phyloP scores from a whole-genome alignment of 805 yeast genomes.

The Kodamaea sagamina region DNA sequence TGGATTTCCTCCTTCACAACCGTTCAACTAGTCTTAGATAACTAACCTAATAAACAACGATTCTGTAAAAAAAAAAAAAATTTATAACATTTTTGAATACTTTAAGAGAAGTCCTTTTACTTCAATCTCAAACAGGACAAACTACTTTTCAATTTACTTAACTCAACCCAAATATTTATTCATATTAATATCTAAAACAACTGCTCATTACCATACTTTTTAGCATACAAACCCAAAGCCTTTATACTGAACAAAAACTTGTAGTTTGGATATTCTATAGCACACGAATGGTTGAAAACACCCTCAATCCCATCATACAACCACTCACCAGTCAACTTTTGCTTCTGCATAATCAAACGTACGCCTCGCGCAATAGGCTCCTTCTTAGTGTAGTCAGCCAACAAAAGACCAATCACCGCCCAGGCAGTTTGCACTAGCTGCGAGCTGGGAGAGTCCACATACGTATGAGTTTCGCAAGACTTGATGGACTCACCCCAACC shows the following conservation, averaged over 20 bases:
- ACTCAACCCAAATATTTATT: too few relatives aligned
- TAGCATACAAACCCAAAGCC: conserved; percentile 75
- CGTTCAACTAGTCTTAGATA: too few relatives aligned
- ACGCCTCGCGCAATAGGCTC: conserved; percentile 65
- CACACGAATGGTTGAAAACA: conserved; percentile 88
- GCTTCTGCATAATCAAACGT: conserved; percentile 62
- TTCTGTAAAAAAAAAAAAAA: too few relatives aligned
- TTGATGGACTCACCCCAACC: conserved; percentile 98
- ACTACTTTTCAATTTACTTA: too few relatives aligned
- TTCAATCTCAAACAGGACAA: too few relatives aligned
- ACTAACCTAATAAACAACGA: too few relatives aligned
- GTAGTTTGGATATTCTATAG: conserved; percentile 94
- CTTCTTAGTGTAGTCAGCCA: conserved; percentile 78
- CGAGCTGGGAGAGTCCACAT: conserved; percentile 65
- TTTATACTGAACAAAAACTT: conserved; percentile 87
- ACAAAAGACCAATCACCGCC: conserved; percentile 79
- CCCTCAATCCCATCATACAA: conserved; percentile 85
- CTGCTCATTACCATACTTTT: conserved; percentile 26
- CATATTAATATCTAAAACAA: not conserved
- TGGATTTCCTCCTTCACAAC: too few relatives aligned
- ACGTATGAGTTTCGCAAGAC: conserved; percentile 77
- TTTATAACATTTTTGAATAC: too few relatives aligned
- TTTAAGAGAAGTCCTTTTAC: too few relatives aligned
- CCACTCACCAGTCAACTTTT: conserved; percentile 80
- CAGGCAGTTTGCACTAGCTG: conserved; percentile 90